Evolutionary conservation across 2,329 filamentous ascomycete species (phyloP).

Genomic region (Trichoderma sp.): DNA sequence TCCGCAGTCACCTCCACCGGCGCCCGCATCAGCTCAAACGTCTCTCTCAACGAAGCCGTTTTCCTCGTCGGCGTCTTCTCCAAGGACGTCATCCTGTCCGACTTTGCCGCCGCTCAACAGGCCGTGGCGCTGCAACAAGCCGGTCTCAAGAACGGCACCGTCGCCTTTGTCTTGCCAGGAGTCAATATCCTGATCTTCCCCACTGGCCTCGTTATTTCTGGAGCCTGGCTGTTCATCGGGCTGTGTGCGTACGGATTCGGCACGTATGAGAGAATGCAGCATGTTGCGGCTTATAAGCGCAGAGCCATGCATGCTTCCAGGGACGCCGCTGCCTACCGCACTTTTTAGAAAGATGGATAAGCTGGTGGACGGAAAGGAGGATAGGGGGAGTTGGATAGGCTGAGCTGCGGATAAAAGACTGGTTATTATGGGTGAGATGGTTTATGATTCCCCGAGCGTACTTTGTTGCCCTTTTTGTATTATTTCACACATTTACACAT

Average conservation of each 20-base stretch:
- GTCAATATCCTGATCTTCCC: constrained; percentile 67
- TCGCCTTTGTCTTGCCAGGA: constrained; percentile 68
- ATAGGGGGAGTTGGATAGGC: background rate
- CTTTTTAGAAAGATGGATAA: background rate
- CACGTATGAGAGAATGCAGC: constrained; percentile 63
- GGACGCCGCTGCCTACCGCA: background rate
- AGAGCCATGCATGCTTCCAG: constrained; percentile 21
- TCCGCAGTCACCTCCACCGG: constrained; percentile 53
- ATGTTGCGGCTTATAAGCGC: constrained; percentile 60
- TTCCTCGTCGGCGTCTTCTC: constrained; percentile 72
- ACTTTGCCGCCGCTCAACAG: constrained; percentile 45
- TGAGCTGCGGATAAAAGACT: background rate
- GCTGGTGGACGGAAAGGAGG: background rate
- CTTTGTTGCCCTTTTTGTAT: constrained; percentile 4
- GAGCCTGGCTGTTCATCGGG: constrained; percentile 59
- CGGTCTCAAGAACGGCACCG: constrained; percentile 48
- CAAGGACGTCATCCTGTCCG: constrained; percentile 51
- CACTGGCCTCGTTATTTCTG: constrained; percentile 63
- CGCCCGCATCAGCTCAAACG: constrained; percentile 55
- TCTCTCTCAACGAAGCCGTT: constrained; percentile 66
- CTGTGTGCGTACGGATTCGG: constrained; percentile 58
- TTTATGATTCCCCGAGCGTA: constrained; percentile 12
- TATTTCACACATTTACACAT: background rate
- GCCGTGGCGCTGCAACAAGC: constrained; percentile 48
- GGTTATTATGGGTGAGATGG: background rate